Base-by-base conservation (phyloP, 148 eudicot species). In the Cornus kousa region DNA sequence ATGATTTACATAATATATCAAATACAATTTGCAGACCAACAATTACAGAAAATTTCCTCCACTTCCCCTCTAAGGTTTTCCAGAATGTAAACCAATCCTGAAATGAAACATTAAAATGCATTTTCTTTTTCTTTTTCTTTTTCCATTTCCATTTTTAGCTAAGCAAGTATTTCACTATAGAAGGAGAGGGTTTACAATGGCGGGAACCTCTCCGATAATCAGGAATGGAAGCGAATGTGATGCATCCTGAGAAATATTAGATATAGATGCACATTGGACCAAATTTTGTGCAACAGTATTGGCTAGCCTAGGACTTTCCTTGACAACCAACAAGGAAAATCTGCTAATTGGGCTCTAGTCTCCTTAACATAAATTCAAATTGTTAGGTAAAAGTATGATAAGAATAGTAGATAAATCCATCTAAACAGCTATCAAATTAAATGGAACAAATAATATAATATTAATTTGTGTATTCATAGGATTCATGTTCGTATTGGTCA, bases 11-110 rank as follows among this genome's bases (percentile, higher is more conserved):
- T 66, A 66, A 24, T 22, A 10, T 71, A 46, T 12, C 0, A 62
- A 60, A 74, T 19, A 62, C 32, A 74, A 60, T n/a, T 62, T n/a
- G 23, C 68, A n/a, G 48, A 60, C 57, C 69, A 37, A 64, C 55
- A 39, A 40, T 20, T 22, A 46, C 14, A 35, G 32, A 75, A n/a
- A n/a, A 66, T 76, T 24, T 75, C 4, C 32, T 62, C 6, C 13
- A 9, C 13, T 14, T 65, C 71, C 32, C 48, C 70, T 64, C n/a
- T 3, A 8, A 43, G 46, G 20, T 14, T 23, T 74, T 74, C 39
- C 22, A 9, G 43, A 20, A 17, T 0, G 70, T 66, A 65, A 43
- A 76, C 11, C 35, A 19, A 16, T 64, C 32, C 28, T 6, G 39
- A 75, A 64, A 12, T 17, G 24, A 64, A 3, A 0, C 66, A 28